Conservation (phyloP, 306 rosid genomes). For the Fragaria nilgerrensis region DNA sequence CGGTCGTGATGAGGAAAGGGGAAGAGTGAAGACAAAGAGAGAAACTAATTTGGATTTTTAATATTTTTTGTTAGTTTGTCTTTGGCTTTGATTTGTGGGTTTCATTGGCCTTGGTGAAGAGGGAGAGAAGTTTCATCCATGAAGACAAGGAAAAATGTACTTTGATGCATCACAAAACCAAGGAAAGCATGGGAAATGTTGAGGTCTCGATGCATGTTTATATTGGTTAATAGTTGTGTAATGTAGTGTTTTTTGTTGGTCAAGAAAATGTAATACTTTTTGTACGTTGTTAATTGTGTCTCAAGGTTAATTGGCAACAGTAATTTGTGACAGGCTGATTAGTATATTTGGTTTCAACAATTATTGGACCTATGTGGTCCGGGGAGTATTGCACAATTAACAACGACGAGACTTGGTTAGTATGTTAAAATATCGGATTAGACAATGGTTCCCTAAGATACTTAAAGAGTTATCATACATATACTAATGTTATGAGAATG, state of each 20-base stretch:
- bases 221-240: not conserved
- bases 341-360: not conserved
- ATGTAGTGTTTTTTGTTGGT: not conserved
- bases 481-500: not conserved
- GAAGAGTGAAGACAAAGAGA: not conserved
- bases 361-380: conserved; percentile 37
- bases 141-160: conserved; percentile 31
- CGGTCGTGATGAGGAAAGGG: not conserved
- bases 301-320: not conserved
- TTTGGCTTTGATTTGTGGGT: not conserved
- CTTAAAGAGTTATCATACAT: not conserved
- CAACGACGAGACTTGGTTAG: conserved; percentile 6
- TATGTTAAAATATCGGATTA: not conserved
- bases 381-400: conserved; percentile 27
- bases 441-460: not conserved
- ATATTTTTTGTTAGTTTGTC: not conserved
- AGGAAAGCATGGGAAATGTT: conserved; percentile 48
- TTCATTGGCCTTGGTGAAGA: conserved; percentile 24
- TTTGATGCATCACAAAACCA: conserved; percentile 37
- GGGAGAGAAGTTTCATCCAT: conserved; percentile 18
- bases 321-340: not conserved
- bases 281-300: not conserved
- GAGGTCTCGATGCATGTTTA: conserved; percentile 41
- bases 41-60: not conserved
- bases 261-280: not conserved